Evolutionary conservation across 1,284 basidiomycete genomes (phyloP), one percentile per base, ranked within the genome.

Genomic region (Stereum hirsutum): DNA sequence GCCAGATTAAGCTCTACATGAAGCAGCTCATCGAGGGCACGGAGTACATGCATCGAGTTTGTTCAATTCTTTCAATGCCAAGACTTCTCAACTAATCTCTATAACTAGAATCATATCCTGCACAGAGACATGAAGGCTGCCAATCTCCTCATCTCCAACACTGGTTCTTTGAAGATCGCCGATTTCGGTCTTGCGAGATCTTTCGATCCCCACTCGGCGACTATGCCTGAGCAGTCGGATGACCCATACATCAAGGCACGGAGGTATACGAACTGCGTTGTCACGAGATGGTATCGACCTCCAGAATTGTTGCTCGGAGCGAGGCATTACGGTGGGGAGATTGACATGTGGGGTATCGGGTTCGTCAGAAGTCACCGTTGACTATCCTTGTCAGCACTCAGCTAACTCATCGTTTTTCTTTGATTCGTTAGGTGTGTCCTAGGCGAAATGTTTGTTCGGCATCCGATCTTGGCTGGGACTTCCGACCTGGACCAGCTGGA

Each of bases 51-150:
- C 96, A 99, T 63, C 71, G 77, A 49, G 92, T 94, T 59, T 47
- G 75, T 61, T n/a, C n/a, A n/a, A n/a, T n/a, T n/a, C n/a, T n/a
- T n/a, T n/a, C 40, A 40, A 47, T 15, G 28, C 25, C 17, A 30
- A 39, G 42, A 23, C 46, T 46, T 38, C 42, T 28, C 5, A 5
- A 28, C 46, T 47, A 42, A 41, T 17, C 39, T 42, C 45, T 42
- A 45, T 54, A 34, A 21, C 44, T 44, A 96, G 89, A 97, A 98
- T 61, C 80, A 89, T 52, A 93, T 97, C 54, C 70, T 99, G 8
- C 95, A 99, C 62, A 90, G 96, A 43, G 96, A 99, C 57, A 93
- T 99, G 83, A 99, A 99, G 62, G 90, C 95, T 5, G 95, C 96
- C 24, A 99, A 99, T 59, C 66, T 99, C 43, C 81, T 99, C 37